Evolutionary conservation across 495 filamentous ascomycete genomes (phyloP), one percentile per base, ranked within the genome.

Genomic region (Penicillium atrosanguineum): DNA sequence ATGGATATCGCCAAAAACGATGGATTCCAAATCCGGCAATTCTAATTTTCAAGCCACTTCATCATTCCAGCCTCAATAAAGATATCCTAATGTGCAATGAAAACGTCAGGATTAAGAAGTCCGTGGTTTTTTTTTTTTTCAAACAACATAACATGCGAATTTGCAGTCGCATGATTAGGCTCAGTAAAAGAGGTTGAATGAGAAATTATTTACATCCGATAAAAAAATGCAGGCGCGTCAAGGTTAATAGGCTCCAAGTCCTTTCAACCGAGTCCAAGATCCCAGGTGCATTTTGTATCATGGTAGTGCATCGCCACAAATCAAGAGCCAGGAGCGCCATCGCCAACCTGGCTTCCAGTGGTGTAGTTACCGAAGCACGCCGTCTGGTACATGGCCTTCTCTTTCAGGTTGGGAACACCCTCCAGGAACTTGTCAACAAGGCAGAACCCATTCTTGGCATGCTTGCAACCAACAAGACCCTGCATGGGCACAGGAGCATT

Each of bases 361-460:
- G 57, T 44, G 43, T 65, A 64, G 3, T 65, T 61, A 8, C 63
- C 69, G 42, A 67, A 65, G 48, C 69, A 72, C 0, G 63, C 61
- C 23, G 57, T 20, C 23, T 69, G 53, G 34, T 59, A 70, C 56
- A 50, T 29, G 1, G 68, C 67, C 14, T 59, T 47, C 53, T 60
- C 25, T 45, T 64, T 58, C 44, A 66, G 15, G 25, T 43, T 48
- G 16, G 51, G 50, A 21, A 70, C 57, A 7, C 46, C 65, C 9
- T 31, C 16, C 45, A 70, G 38, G 25, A 72, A 70, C 4, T 46
- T 52, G 14, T 59, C 38, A 3, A 72, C 49, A 0, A 34, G 28
- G 44, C 69, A 72, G 39, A 70, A 70, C 7, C 69, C 69, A 45
- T 70, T 65, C n/a, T 43, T 53, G 2, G 61, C 44, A 7, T 53